Evolutionary conservation across 495 filamentous ascomycete genomes (phyloP).

Genomic region (Aspergillus affinis): DNA sequence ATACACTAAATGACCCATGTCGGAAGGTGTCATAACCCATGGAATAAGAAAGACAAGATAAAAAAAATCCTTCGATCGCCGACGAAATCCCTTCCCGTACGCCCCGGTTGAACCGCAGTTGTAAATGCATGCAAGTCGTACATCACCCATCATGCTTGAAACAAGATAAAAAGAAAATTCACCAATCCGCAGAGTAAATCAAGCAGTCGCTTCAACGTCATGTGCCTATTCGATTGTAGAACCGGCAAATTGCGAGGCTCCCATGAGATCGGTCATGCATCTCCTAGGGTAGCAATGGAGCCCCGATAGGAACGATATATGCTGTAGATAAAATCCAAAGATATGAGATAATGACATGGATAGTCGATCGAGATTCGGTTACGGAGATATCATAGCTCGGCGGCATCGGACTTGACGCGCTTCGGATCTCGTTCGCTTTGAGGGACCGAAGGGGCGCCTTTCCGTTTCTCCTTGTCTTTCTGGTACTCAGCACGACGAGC

Average conservation of each 20-base stretch:
- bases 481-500: slow-evolving; percentile 59
- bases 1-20: neutral
- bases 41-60: neutral
- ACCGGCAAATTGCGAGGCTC: neutral
- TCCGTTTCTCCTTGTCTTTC: slow-evolving; percentile 54
- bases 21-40: neutral
- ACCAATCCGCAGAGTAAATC: neutral
- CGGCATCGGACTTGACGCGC: slow-evolving; percentile 28
- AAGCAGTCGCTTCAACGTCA: neutral
- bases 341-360: neutral
- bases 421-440: slow-evolving; percentile 43
- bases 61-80: neutral
- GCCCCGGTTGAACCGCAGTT: neutral
- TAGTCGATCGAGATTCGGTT: neutral
- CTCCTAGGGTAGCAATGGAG: neutral
- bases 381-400: slow-evolving; percentile 7
- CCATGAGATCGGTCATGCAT: neutral
- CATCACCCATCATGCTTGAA: neutral
- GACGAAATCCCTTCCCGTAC: neutral
- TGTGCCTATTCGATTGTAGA: neutral
- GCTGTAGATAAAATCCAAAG: neutral
- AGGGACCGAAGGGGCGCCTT: slow-evolving; percentile 29
- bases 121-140: neutral
- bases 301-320: neutral
- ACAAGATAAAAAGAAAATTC: neutral